Percentiles rank a stretch among this genome's conserved stretches.
Evolutionary conservation across 345 rosid genomes (phyloP).

Genomic region (Rhodamnia rubescens): DNA sequence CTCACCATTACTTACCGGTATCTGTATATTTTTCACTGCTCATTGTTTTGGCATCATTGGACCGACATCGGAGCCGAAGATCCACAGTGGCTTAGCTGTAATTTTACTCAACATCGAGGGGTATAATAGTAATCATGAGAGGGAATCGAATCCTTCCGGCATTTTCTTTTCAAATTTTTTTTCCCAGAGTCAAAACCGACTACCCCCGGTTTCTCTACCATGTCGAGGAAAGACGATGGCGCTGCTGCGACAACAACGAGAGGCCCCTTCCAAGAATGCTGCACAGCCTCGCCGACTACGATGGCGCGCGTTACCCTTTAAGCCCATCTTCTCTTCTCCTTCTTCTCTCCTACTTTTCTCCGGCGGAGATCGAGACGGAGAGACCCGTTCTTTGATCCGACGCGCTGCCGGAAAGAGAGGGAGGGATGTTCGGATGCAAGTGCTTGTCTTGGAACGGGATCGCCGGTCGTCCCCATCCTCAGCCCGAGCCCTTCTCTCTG

Average conservation of each 20-base stretch:
- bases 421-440: constrained; percentile 38
- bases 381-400: neutral
- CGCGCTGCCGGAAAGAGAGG: neutral
- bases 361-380: neutral
- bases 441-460: constrained; percentile 34
- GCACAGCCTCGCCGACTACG: neutral
- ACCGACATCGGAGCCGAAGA: neutral
- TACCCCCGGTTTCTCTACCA: neutral
- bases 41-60: neutral
- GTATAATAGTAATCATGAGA: neutral
- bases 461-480: constrained; percentile 7
- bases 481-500: constrained; percentile 46
- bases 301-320: neutral
- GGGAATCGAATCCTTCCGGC: neutral
- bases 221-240: neutral
- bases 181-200: no score
- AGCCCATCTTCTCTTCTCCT: neutral
- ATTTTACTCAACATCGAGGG: neutral
- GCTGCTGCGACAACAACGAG: neutral
- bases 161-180: neutral
- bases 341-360: neutral
- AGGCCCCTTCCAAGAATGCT: neutral
- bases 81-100: no score
- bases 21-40: no score
- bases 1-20: no score